A percentile compares a stretch with the other conserved stretches of the same genome.
Conservation (phyloP, 2,329 filamentous ascomycete genomes). For the Alternaria brassicae region DNA sequence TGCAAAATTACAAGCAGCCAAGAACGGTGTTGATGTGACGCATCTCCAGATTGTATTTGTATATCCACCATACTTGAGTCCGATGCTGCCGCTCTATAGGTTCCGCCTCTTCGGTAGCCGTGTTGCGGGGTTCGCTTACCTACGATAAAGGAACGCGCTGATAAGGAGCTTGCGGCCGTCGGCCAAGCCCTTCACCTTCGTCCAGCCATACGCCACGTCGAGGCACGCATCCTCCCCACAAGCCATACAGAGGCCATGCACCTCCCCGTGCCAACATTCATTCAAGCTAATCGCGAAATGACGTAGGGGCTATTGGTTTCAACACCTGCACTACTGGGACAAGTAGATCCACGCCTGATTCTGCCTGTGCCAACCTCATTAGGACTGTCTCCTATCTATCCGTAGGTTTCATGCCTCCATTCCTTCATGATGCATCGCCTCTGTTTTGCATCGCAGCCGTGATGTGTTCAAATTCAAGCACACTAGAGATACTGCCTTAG, state of each 20-base stretch:
- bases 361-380: not conserved
- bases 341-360: conserved; percentile 1
- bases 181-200: not conserved
- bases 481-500: not conserved
- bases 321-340: conserved; percentile 1
- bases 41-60: not conserved
- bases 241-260: conserved; percentile 1
- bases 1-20: conserved; percentile 12
- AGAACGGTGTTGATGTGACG: not conserved
- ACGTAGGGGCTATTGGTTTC: not conserved
- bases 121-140: conserved; percentile 15
- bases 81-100: not conserved
- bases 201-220: not conserved
- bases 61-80: not conserved
- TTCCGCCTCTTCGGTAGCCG: conserved; percentile 14
- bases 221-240: not conserved
- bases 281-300: conserved; percentile 2
- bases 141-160: conserved; percentile 19
- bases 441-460: not conserved
- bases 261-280: not conserved
- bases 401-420: not conserved
- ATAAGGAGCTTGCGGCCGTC: conserved; percentile 15
- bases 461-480: not conserved
- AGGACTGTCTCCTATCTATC: not conserved
- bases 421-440: not conserved